Conservation (phyloP, 2,329 filamentous ascomycete genomes). For the Penicillium sp. region DNA sequence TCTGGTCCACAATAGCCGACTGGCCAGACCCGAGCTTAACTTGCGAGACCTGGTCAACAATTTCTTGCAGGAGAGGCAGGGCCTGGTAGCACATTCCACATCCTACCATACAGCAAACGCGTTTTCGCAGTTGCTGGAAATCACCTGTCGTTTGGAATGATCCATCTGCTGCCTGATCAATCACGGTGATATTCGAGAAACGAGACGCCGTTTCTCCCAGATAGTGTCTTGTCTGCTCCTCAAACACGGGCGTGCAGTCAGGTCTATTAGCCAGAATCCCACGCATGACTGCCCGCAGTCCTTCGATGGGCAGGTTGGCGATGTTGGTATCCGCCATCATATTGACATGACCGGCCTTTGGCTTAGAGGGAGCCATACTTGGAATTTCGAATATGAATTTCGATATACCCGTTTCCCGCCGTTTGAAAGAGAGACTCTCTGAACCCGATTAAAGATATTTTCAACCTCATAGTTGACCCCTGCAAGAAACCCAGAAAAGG, state of each 20-base stretch:
- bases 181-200: slow-evolving; percentile 14
- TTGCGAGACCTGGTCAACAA: not conserved
- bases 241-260: slow-evolving; percentile 34
- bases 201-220: slow-evolving; percentile 25
- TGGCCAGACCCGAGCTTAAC: not conserved
- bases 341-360: slow-evolving; percentile 44
- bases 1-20: slow-evolving; percentile 10
- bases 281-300: slow-evolving; percentile 42
- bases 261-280: slow-evolving; percentile 12
- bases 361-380: not conserved
- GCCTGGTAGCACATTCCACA: slow-evolving; percentile 35
- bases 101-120: slow-evolving; percentile 35
- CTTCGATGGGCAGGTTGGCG: slow-evolving; percentile 45
- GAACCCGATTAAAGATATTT: not conserved
- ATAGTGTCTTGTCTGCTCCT: slow-evolving; percentile 30
- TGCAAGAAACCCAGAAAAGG: not conserved
- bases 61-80: slow-evolving; percentile 16
- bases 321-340: slow-evolving; percentile 52
- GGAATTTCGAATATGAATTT: not conserved
- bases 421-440: not conserved
- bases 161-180: not conserved
- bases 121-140: slow-evolving; percentile 3
- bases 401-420: no score
- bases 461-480: not conserved
- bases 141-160: not conserved